These are phyloP conservation scores for Plectranthus barbatus DNA, from an alignment of 257 asterid genomes.

Conservation along the genomic window DNA sequence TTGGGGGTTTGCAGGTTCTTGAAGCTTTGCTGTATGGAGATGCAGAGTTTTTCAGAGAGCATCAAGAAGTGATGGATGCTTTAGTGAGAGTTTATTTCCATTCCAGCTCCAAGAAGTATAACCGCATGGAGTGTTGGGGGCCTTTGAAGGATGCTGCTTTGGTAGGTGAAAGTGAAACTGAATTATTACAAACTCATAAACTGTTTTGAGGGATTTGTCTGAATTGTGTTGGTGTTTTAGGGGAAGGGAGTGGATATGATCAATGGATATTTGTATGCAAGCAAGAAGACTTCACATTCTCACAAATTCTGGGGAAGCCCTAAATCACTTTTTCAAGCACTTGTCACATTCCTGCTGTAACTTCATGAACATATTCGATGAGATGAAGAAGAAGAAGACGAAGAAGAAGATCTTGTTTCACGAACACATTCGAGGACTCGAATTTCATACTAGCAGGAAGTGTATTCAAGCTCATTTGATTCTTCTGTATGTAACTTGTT, in stretches of 20 bases:
- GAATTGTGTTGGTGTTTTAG: conserved; percentile 28
- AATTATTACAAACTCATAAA: background rate
- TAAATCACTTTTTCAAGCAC: conserved; percentile 72
- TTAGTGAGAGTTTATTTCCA: conserved; percentile 75
- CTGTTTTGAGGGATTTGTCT: background rate
- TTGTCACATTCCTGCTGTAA: conserved; percentile 57
- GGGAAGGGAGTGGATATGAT: conserved; percentile 50
- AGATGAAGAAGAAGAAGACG: background rate
- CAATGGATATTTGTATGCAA: conserved; percentile 35
- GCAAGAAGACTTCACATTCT: conserved; percentile 27
- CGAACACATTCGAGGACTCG: background rate
- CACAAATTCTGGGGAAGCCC: conserved; percentile 42
- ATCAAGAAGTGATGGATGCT: conserved; percentile 64
- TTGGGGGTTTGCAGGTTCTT: conserved; percentile 51
- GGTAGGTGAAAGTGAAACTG: conserved; percentile 28
- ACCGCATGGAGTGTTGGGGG: conserved; percentile 86
- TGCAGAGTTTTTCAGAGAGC: conserved; percentile 53
- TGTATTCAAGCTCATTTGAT: conserved; percentile 34
- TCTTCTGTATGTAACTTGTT: conserved; percentile 24
- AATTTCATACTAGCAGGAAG: conserved; percentile 8
- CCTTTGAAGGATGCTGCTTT: conserved; percentile 71
- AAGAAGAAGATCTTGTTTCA: background rate
- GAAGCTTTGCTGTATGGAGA: conserved; percentile 83
- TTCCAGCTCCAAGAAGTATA: conserved; percentile 70
- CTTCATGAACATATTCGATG: background rate